Conservation (phyloP, 169 alveolate genomes). For the Babesia caballi region DNA sequence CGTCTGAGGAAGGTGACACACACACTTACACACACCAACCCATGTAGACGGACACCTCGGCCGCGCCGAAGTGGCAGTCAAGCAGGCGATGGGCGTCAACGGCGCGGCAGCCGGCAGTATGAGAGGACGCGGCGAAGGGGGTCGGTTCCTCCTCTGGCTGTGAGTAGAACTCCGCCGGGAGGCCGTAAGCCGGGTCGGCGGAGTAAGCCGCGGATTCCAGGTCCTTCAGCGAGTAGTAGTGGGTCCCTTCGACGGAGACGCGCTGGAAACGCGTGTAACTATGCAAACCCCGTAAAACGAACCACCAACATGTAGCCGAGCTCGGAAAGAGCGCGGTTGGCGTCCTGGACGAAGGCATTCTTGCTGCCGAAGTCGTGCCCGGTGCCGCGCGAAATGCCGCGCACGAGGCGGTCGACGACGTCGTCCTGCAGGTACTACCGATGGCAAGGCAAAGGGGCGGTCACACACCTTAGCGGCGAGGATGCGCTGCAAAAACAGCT, state of each 20-base stretch:
- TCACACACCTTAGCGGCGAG: slow-evolving; percentile 43
- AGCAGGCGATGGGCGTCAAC: background rate
- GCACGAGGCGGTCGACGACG: slow-evolving; percentile 34
- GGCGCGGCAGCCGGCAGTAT: background rate
- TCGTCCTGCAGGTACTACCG: slow-evolving; percentile 46
- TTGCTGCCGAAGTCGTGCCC: slow-evolving; percentile 38
- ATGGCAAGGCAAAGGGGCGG: background rate
- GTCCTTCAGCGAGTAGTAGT: slow-evolving; percentile 50
- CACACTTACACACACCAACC: background rate
- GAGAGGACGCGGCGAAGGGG: background rate
- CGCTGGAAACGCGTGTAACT: background rate
- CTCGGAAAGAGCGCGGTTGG: slow-evolving; percentile 26
- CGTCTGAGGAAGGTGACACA: background rate
- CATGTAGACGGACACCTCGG: slow-evolving; percentile 9
- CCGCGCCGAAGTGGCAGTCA: background rate
- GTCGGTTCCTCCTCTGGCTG: background rate
- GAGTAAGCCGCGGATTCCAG: slow-evolving; percentile 10
- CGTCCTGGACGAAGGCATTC: slow-evolving; percentile 31
- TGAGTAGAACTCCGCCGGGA: background rate
- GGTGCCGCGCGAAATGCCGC: slow-evolving; percentile 48
- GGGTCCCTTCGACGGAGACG: slow-evolving; percentile 24
- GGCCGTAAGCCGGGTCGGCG: background rate
- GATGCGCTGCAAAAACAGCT: slow-evolving; percentile 53
- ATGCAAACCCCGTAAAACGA: background rate
- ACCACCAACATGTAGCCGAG: slow-evolving; percentile 62